Base-by-base conservation (phyloP, 2,329 filamentous ascomycete genomes). In the Triangularia setosa region DNA sequence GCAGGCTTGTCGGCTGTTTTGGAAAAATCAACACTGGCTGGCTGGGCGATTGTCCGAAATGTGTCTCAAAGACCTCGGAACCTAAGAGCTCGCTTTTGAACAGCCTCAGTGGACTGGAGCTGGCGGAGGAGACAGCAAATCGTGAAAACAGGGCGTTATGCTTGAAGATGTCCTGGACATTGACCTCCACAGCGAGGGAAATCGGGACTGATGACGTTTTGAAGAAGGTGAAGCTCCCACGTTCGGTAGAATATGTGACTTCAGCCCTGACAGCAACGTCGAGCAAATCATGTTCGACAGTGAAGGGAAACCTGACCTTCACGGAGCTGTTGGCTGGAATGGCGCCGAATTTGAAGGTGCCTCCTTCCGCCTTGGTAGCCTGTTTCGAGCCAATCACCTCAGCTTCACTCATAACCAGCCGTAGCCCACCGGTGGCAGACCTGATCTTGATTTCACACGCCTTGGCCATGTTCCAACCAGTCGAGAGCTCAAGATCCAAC, bases 81-180 rank as follows among this genome's bases (percentile, higher is more conserved):
- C 84, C 85, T 12, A 89, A 76, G 0, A 99, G 83, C 60, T 87
- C 83, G 68, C 91, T 91, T 61, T 84, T 84, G 55, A 90, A 82
- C 6, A 99, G 79, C 3, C 90, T 85, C 9, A 98, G 76, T 0
- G 95, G 95, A 28, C 89, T 88, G 24, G 85, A 75, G 63, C 84
- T 91, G 0, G 92, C 90, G 0, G 93, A 93, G 12, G 92, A 93
- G 60, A 99, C 89, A 14, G 91, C 96, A 75, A 99, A 99, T 9
- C 90, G 89, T 0, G 93, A 97, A 73, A 95, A 95, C 0, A 98
- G 82, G 0, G 87, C 83, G 7, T 87, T 80, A 67, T 92, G 87
- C 74, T 97, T 96, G 80, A 98, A 98, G 27, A 96, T 87, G 71
- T 99, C 95, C 72, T 98, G 93, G 5, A 99, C 95, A 69, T 98